Base-by-base conservation (phyloP, 495 filamentous ascomycete genomes). In the Barbatosphaeria neglecta region DNA sequence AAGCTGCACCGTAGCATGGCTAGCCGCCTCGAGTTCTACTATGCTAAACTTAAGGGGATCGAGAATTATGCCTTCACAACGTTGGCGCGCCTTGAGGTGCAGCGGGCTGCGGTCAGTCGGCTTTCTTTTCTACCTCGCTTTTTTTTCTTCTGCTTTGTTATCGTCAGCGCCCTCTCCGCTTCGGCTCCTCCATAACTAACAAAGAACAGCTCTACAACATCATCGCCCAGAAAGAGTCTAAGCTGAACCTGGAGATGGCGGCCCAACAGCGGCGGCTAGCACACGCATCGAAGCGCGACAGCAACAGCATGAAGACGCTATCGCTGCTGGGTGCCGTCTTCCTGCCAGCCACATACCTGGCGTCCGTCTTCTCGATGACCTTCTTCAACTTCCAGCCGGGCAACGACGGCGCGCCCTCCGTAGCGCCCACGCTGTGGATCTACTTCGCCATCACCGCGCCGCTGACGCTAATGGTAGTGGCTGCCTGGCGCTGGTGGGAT, bases 31-130 rank as follows among this genome's bases (percentile, higher is more conserved):
- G 73, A 77, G n/a, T 78, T 78, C 45, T 76, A 75, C 56, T 52
- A 58, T 22, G 66, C 66, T 18, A 78, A 76, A 55, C 58, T 78
- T 15, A 73, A 67, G 52, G 74, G 75, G 1, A 69, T 77, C 46
- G 75, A 78, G 43, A 73, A 71, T 47, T 78, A 78, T 40, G 72
- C 73, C 7, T 65, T 73, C 28, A 75, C 68, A 4, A 77, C 75
- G 23, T 54, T 78, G 24, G 68, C 76, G 48, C 53, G 75, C 25
- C 39, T 78, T 39, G 57, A 69, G 13, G 74, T 77, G 47, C 75
- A 78, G 52, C 62, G 75, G 20, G 69, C 67, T 43, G 75, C 73
- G 20, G 72, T 75, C 59, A 45, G 73, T 61, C 7, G n/a, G 37
- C 37, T 41, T 25, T 25, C 15, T 25, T 2, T n/a, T 35, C 13